Evolutionary conservation across 768 basidiomycete species (phyloP), one percentile per base, ranked within the genome.

Genomic region (Cystofilobasidium ferigula): DNA sequence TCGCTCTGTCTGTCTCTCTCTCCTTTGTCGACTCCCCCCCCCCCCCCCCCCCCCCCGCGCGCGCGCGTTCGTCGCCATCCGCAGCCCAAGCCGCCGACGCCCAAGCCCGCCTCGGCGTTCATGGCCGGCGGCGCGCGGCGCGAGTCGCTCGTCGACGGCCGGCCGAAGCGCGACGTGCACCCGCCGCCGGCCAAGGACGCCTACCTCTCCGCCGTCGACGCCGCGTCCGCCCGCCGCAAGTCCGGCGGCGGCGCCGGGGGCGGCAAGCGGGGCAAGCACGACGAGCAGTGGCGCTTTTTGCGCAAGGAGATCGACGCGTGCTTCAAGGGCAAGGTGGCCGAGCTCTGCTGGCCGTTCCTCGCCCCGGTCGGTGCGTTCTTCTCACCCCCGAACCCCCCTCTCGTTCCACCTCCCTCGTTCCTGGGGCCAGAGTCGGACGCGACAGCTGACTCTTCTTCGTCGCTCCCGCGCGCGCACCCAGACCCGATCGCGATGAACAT

Each of bases 111-210:
- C 32, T 81, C 82, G 79, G 78, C 35, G 63, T 42, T 59, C 70
- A 54, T 67, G 63, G 24, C 70, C 71, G 38, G 91, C 47, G 83
- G 84, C 64, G 88, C 91, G 70, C 83, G 90, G 63, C 87, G 90
- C 16, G 72, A 72, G 54, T 86, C 85, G 30, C 65, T 72, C 12
- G 74, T 73, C 42, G 70, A 62, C 24, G 30, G 71, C 28, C 85
- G 95, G n/a, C 94, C 94, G 1, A 98, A 97, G 78, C 88, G 95
- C 62, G 95, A 99, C 76, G 93, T 97, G 34, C 94, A 97, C 73
- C 89, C 94, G 4, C 94, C 93, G 14, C 87, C 90, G 26, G 85
- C 91, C 0, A 93, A 91, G 76, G 94, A 97, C 72, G 76, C 92
- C 13, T 82, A 86, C 0, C 95, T 56, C 56, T 34, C 56, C 13